These are phyloP conservation scores for Penicillium frequentans DNA, from an alignment of 2,329 filamentous ascomycete species.

Conservation along the genomic window DNA sequence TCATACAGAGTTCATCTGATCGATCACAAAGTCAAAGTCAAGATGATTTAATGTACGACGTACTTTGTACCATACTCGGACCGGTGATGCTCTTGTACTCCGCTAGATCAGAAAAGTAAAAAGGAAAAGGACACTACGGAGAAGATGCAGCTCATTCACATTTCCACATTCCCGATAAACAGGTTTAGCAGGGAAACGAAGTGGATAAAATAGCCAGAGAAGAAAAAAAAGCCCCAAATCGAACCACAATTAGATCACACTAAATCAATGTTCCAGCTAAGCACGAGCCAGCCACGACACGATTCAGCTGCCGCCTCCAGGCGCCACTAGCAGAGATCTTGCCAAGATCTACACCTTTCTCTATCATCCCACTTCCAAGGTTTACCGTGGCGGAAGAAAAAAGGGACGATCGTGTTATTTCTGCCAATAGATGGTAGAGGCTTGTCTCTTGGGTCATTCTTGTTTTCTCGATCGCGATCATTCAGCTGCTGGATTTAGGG, in stretches of 20 bases:
- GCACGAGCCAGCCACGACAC: conserved; percentile 13
- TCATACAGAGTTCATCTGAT: conserved; percentile 1
- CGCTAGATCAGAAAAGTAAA: not conserved
- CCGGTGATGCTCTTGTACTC: not conserved
- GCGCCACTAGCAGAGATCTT: conserved; percentile 11
- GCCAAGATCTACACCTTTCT: conserved; percentile 8
- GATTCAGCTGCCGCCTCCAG: conserved; percentile 17
- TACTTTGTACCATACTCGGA: not conserved
- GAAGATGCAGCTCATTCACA: not conserved
- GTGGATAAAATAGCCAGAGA: not conserved
- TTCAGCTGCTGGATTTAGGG: not conserved
- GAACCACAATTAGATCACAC: not conserved
- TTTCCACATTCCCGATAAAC: too few relatives aligned
- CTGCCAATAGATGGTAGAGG: not conserved
- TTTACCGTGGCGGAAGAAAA: not conserved
- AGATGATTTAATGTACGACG: not conserved
- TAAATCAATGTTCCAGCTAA: conserved; percentile 9
- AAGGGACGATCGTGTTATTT: not conserved
- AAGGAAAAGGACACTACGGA: too few relatives aligned
- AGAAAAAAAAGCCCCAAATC: not conserved
- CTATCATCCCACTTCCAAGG: not conserved
- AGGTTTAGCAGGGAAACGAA: not conserved
- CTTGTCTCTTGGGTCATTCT: not conserved
- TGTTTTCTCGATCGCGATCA: not conserved
- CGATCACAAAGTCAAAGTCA: conserved; percentile 13